Percentiles rank a stretch among this genome's conserved stretches.
These are phyloP conservation scores for Penicillium egyptiacum DNA, from an alignment of 495 filamentous ascomycete species.

Conservation along the genomic window DNA sequence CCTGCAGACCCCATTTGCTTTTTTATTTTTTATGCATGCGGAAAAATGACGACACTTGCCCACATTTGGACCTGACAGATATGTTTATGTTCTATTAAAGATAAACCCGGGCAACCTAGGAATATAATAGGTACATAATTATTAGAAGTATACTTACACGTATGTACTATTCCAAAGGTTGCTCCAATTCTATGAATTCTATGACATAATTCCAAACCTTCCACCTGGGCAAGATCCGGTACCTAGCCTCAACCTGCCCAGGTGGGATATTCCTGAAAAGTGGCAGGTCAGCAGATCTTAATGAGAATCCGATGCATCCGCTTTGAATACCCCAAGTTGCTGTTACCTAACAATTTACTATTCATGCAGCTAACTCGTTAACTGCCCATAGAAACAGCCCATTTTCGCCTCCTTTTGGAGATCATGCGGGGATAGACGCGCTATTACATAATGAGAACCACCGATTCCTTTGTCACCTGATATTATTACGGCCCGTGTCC, in stretches of 20 bases:
- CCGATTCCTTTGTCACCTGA: slow-evolving; percentile 25
- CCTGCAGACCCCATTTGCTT: slow-evolving; percentile 30
- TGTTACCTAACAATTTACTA: slow-evolving; percentile 25
- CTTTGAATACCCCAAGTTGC: slow-evolving; percentile 24
- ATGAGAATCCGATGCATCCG: background rate
- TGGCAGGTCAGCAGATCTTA: slow-evolving; percentile 24
- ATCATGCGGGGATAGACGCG: slow-evolving; percentile 26
- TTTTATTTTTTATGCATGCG: slow-evolving; percentile 25
- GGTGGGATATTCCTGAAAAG: background rate
- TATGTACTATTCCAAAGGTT: too few species aligned
- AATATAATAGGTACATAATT: too few species aligned
- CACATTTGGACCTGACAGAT: background rate
- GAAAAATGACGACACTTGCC: slow-evolving; percentile 23
- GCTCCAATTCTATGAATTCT: slow-evolving; percentile 1
- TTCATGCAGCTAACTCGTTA: background rate
- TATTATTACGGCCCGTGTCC: background rate
- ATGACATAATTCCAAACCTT: slow-evolving; percentile 21
- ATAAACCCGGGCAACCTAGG: too few species aligned
- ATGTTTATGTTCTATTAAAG: too few species aligned
- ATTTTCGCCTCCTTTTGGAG: slow-evolving; percentile 20
- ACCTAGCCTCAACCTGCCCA: background rate
- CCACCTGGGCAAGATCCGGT: too few species aligned
- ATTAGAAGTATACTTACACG: too few species aligned
- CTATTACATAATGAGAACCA: slow-evolving; percentile 29
- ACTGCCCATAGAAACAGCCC: too few species aligned